phyloP scores from a whole-genome alignment of 2,329 filamentous ascomycete genomes.

The Hypoxylon sp. region DNA sequence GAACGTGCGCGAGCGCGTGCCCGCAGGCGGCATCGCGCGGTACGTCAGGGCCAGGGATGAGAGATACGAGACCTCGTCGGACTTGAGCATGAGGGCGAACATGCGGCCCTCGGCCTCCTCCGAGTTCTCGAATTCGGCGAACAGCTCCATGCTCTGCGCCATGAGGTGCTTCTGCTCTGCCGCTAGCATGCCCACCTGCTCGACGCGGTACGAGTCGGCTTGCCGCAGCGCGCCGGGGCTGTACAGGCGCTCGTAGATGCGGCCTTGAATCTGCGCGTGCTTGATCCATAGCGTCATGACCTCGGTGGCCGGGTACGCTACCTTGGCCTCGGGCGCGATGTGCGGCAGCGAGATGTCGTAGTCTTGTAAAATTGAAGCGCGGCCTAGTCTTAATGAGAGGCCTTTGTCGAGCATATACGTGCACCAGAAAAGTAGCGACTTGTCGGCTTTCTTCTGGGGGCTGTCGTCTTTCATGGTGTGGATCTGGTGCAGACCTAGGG shows the following conservation, averaged over 20 bases:
- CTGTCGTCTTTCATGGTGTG: slow-evolving; percentile 50
- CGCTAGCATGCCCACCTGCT: slow-evolving; percentile 54
- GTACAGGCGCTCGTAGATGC: slow-evolving; percentile 70
- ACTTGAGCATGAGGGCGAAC: slow-evolving; percentile 57
- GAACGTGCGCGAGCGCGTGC: slow-evolving; percentile 55
- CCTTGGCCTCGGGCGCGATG: slow-evolving; percentile 54
- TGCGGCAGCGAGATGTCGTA: slow-evolving; percentile 67
- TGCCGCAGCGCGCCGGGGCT: slow-evolving; percentile 59
- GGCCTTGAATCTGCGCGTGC: slow-evolving; percentile 68
- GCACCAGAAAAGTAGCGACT: slow-evolving; percentile 69
- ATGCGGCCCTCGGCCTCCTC: slow-evolving; percentile 50
- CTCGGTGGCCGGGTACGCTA: slow-evolving; percentile 53
- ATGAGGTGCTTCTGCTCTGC: slow-evolving; percentile 55
- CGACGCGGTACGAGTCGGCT: slow-evolving; percentile 53
- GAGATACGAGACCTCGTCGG: slow-evolving; percentile 61
- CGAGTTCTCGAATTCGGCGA: slow-evolving; percentile 45
- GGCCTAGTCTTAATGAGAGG: slow-evolving; percentile 69
- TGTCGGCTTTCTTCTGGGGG: slow-evolving; percentile 52
- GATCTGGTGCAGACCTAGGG: slow-evolving; percentile 54
- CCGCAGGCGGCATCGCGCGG: slow-evolving; percentile 58
- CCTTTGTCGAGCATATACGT: slow-evolving; percentile 70
- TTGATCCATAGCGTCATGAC: slow-evolving; percentile 65
- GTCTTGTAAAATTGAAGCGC: slow-evolving; percentile 68
- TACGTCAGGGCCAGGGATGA: slow-evolving; percentile 62
- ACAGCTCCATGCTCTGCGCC: slow-evolving; percentile 49